phyloP scores from a whole-genome alignment of 2,329 filamentous ascomycete genomes.

The Talaromyces sp. region DNA sequence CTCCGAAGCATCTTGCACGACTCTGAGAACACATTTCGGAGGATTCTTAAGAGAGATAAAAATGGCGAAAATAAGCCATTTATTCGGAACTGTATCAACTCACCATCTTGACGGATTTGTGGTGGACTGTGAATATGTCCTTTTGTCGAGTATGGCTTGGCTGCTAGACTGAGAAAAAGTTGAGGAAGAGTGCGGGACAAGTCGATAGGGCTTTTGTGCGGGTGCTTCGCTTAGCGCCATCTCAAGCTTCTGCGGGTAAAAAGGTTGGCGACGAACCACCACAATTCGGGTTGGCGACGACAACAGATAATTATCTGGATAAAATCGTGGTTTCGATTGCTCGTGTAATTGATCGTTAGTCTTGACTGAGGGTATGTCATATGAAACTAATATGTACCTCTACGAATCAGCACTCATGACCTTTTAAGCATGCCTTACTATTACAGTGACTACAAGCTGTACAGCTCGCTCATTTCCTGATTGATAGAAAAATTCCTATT shows the following conservation, averaged over 20 bases:
- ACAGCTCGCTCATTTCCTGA: background rate
- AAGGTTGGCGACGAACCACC: conserved; percentile 42
- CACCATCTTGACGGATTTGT: conserved; percentile 47
- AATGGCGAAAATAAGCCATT: conserved; percentile 27
- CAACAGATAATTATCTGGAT: background rate
- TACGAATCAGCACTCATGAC: background rate
- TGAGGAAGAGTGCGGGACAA: conserved; percentile 31
- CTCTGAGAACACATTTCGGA: conserved; percentile 48
- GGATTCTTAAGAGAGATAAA: conserved; percentile 20
- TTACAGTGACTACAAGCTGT: background rate
- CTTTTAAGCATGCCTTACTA: background rate
- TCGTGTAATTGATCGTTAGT: background rate
- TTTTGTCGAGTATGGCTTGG: conserved; percentile 38
- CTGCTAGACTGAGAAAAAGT: conserved; percentile 26
- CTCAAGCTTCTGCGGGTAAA: conserved; percentile 26
- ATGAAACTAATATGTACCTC: background rate
- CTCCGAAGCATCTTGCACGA: conserved; percentile 99
- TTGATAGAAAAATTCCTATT: background rate
- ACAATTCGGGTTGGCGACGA: conserved; percentile 20
- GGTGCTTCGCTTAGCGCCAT: conserved; percentile 43
- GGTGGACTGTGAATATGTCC: conserved; percentile 33
- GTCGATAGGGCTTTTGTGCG: conserved; percentile 40
- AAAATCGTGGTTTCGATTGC: background rate
- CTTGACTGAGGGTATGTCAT: no score
- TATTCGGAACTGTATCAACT: conserved; percentile 34